Evolutionary conservation across 768 basidiomycete species (phyloP), one percentile per base, ranked within the genome.

Genomic region (Mycena vulgaris): DNA sequence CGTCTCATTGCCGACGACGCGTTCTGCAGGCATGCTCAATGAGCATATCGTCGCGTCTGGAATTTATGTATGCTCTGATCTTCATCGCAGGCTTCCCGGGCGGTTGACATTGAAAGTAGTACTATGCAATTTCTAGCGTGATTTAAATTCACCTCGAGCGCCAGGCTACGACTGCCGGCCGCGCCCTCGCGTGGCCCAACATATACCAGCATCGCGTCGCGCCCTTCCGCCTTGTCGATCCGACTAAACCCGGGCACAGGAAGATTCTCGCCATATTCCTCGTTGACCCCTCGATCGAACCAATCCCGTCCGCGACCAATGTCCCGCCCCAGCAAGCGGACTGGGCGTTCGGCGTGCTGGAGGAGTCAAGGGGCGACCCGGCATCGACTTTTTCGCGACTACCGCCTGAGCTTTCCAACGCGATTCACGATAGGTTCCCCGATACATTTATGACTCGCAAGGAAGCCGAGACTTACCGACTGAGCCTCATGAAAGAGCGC

Each of bases 221-320:
- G 21, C 77, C n/a, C 81, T 85, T 85, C 71, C 59, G 74, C 28
- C 78, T 84, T 27, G 55, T 58, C 21, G 81, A 84, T 63, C 63
- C 68, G 1, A 73, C 78, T 13, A 78, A 78, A 65, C 81, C 82
- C 0, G 84, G 83, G 7, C 76, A 81, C 63, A 76, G 83, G 33
- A 84, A 83, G 70, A 83, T 84, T 30, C 72, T 84, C 28, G 77
- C 77, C 6, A 75, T 84, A 60, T 82, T 82, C 75, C 79, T 84
- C 59, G 78, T 83, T 52, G 81, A 85, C 55, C 84, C 84, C 6
- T 68, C 73, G 16, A 59, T 72, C n/a, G 49, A 67, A 0, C 73
- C 82, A 10, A 76, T 76, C n/a, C 80, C 79, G 3, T 80, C 83
- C 7, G 76, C 77, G 0, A 71, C 70, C 11, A 71, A 74, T 39